phyloP scores from a whole-genome alignment of 2,329 filamentous ascomycete genomes.

The Colletotrichum musicola region DNA sequence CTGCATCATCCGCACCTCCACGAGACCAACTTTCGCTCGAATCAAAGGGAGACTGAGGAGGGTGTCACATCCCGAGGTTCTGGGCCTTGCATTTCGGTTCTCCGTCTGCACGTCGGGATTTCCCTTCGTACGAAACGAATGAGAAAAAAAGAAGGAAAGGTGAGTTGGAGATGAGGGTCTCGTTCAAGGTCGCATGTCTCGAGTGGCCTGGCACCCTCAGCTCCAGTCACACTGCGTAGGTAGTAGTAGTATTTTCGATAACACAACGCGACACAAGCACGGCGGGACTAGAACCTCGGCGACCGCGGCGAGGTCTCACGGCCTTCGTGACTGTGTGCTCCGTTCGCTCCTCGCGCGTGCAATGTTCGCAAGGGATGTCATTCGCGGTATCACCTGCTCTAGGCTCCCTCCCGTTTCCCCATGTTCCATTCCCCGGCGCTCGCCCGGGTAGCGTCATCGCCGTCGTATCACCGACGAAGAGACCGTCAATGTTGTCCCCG shows the following conservation, averaged over 20 bases:
- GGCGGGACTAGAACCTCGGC: conserved; percentile 8
- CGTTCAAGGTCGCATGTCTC: conserved; percentile 10
- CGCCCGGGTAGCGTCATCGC: neutral
- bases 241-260: too few species aligned
- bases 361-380: neutral
- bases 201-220: neutral
- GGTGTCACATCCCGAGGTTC: conserved; percentile 29
- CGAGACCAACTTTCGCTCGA: conserved; percentile 9
- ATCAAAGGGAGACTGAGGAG: neutral
- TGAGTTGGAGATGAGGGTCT: neutral
- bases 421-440: neutral
- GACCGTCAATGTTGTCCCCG: neutral
- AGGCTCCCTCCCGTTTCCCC: neutral
- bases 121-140: neutral
- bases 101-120: conserved; percentile 19
- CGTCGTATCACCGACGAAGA: neutral
- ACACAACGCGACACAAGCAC: neutral
- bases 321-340: neutral
- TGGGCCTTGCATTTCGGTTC: conserved; percentile 14
- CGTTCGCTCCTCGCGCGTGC: neutral
- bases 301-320: conserved; percentile 7
- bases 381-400: conserved; percentile 1
- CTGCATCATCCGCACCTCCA: neutral
- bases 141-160: conserved; percentile 4
- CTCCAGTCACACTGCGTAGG: conserved; percentile 5